phyloP scores from a whole-genome alignment of 192 early-diverging fungal genomes.

The Coemansia sp. region DNA sequence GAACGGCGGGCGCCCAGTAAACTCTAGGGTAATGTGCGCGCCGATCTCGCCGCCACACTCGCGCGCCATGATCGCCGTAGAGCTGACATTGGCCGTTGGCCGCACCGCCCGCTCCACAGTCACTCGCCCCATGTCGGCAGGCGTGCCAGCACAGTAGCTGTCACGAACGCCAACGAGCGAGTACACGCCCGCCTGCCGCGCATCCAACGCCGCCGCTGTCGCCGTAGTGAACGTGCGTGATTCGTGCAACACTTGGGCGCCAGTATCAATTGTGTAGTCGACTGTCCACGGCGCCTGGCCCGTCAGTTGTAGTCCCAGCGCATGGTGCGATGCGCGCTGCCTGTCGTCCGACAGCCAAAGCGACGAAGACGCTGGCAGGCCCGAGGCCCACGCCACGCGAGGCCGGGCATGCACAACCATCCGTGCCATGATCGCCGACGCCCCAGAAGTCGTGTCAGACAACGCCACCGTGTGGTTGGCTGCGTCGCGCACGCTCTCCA shows the following conservation, averaged over 20 bases:
- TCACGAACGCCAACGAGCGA: conserved; percentile 33
- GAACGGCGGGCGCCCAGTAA: conserved; percentile 48
- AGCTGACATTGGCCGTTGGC: conserved; percentile 30
- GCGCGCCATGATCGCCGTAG: conserved; percentile 44
- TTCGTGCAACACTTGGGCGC: conserved; percentile 13
- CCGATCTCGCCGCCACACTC: conserved; percentile 55
- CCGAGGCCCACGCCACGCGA: conserved; percentile 20
- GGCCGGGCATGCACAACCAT: conserved; percentile 45
- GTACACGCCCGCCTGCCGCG: conserved; percentile 31
- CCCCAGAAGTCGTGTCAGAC: conserved; percentile 16
- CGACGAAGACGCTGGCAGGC: conserved; percentile 18
- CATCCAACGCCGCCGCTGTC: conserved; percentile 22
- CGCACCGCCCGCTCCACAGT: conserved; percentile 25
- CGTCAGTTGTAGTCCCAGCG: conserved; percentile 24
- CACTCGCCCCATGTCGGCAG: conserved; percentile 14
- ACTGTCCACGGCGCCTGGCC: conserved; percentile 48
- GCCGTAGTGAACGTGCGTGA: conserved; percentile 14
- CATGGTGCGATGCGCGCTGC: conserved; percentile 37
- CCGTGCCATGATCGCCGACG: conserved; percentile 27
- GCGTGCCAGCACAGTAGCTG: conserved; percentile 26
- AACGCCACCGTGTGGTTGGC: conserved; percentile 43
- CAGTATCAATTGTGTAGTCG: conserved; percentile 28
- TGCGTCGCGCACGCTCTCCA: conserved; percentile 41
- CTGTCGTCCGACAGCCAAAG: conserved; percentile 43
- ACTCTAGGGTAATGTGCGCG: conserved; percentile 41